Conservation (phyloP, 306 rosid species). For the Delonix regia region DNA sequence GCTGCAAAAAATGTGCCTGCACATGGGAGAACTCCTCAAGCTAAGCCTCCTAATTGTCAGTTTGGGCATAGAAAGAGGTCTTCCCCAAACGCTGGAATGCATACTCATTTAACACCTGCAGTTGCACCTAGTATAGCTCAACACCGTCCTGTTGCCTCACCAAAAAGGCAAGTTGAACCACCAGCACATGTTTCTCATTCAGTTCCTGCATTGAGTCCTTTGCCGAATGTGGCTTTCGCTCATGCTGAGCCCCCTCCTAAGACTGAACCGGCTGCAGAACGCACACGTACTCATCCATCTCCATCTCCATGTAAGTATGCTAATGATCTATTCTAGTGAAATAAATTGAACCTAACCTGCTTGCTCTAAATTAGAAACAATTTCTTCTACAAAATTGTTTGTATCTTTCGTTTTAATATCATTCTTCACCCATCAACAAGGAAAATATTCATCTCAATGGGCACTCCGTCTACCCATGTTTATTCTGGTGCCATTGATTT, state of each 20-base stretch:
- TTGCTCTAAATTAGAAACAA: slow-evolving; percentile 11
- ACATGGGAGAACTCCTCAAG: slow-evolving; percentile 45
- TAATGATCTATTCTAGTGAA: slow-evolving; percentile 13
- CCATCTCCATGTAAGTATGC: slow-evolving; percentile 64
- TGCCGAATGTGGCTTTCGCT: slow-evolving; percentile 73
- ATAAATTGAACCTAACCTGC: slow-evolving; percentile 13
- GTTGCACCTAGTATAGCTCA: slow-evolving; percentile 52
- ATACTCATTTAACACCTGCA: slow-evolving; percentile 50
- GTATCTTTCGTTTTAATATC: neutral
- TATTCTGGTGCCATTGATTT: no score
- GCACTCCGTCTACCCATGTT: neutral
- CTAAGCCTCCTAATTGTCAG: slow-evolving; percentile 68
- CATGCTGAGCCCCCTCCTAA: slow-evolving; percentile 76
- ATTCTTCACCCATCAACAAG: neutral
- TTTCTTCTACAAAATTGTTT: neutral
- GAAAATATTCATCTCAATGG: neutral
- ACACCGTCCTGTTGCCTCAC: slow-evolving; percentile 50
- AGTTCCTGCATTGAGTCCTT: slow-evolving; percentile 69
- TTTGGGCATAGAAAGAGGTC: slow-evolving; percentile 53
- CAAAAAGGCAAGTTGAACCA: slow-evolving; percentile 48
- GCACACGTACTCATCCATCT: slow-evolving; percentile 37
- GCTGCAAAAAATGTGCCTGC: slow-evolving; percentile 51
- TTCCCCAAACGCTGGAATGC: slow-evolving; percentile 46
- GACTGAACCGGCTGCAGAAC: slow-evolving; percentile 48
- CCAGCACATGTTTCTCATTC: slow-evolving; percentile 50